Percentiles rank a stretch among this genome's conserved stretches.
Conservation (phyloP, 2,329 filamentous ascomycete species). For the Neurospora sp. region DNA sequence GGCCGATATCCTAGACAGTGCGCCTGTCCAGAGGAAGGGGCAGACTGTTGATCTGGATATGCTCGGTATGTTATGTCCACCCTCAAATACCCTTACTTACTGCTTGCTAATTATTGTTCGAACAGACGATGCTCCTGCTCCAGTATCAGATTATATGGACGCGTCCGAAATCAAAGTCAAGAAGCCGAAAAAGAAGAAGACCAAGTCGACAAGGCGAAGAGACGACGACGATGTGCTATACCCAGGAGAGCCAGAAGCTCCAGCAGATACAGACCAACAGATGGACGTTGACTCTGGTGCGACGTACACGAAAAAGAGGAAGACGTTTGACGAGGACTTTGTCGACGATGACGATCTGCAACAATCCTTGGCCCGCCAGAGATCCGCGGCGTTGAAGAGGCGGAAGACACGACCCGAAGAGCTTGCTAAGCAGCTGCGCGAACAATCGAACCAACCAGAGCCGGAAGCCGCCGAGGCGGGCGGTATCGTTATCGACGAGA, state of each 20-base stretch:
- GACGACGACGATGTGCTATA: conserved; percentile 52
- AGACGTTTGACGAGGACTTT: conserved; percentile 57
- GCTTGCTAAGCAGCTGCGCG: conserved; percentile 68
- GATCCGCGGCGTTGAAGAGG: conserved; percentile 79
- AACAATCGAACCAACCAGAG: conserved; percentile 41
- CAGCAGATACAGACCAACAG: conserved; percentile 30
- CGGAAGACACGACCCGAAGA: conserved; percentile 78
- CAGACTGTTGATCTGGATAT: conserved; percentile 72
- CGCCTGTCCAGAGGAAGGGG: conserved; percentile 50
- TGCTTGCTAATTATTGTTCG: conserved; percentile 23
- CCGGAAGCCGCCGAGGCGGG: conserved; percentile 35
- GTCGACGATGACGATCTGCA: conserved; percentile 92
- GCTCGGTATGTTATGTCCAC: conserved; percentile 28
- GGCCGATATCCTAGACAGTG: conserved; percentile 38
- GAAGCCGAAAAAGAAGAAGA: conserved; percentile 88
- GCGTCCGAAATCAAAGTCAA: conserved; percentile 81
- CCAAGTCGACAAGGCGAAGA: conserved; percentile 65
- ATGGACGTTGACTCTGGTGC: conserved; percentile 71
- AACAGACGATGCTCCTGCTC: conserved; percentile 44
- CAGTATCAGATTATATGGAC: conserved; percentile 80
- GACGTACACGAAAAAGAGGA: conserved; percentile 47
- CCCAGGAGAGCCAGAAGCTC: conserved; percentile 25
- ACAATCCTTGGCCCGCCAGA: conserved; percentile 71
- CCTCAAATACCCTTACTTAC: not conserved
- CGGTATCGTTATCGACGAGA: conserved; percentile 90